Evolutionary conservation across 2,329 filamentous ascomycete species (phyloP).

Genomic region (Lasiodiplodia gonubiensis): DNA sequence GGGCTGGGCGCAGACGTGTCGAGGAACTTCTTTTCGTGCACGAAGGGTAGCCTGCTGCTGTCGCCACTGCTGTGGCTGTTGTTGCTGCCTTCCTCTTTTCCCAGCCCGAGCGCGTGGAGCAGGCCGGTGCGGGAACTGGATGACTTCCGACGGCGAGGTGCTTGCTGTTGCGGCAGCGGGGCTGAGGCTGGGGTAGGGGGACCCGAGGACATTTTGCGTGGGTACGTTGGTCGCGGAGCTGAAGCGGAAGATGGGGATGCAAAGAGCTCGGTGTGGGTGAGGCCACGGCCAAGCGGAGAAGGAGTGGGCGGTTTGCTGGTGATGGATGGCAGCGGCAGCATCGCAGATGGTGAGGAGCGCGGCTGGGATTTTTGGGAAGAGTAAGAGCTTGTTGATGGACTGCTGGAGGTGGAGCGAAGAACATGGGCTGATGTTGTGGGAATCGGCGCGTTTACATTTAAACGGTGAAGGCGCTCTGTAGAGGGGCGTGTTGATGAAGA

Average conservation of each 20-base stretch:
- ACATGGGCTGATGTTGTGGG: background rate
- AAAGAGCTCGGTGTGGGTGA: constrained; percentile 14
- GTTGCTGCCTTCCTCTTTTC: background rate
- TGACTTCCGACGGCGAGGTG: background rate
- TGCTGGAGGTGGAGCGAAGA: background rate
- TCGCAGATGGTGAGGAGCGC: background rate
- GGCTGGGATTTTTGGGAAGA: background rate
- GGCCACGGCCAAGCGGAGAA: constrained; percentile 8
- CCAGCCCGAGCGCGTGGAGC: background rate
- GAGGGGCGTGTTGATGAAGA: constrained; percentile 2
- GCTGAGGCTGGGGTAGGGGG: background rate
- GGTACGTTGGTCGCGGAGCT: background rate
- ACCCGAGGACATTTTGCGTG: background rate
- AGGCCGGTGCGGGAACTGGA: background rate
- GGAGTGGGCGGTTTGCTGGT: background rate
- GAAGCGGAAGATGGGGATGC: background rate
- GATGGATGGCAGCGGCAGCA: constrained; percentile 24
- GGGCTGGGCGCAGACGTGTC: background rate
- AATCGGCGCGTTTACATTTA: background rate
- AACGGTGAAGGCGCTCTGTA: background rate
- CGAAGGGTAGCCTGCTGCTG: background rate
- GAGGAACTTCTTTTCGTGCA: background rate
- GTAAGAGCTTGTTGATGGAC: background rate
- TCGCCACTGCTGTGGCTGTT: no score
- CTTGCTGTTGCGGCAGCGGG: background rate